Evolutionary conservation across 2,329 filamentous ascomycete species (phyloP).

Genomic region (Beauveria brongniartii): DNA sequence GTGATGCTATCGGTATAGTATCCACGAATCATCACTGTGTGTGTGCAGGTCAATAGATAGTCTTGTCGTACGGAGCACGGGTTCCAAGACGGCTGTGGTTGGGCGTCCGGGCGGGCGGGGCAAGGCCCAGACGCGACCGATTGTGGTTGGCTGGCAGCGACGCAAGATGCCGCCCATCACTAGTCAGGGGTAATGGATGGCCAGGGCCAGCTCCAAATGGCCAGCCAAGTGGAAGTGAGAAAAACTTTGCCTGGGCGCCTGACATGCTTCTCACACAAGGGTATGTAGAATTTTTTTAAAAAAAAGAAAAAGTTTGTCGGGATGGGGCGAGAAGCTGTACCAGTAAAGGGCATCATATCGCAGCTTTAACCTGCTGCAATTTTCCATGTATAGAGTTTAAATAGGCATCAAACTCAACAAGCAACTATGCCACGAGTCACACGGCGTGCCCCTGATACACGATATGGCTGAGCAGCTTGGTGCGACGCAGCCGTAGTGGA

Average conservation of each 20-base stretch:
- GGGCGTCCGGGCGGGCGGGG: neutral
- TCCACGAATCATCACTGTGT: too few relatives aligned
- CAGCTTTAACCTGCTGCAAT: too few relatives aligned
- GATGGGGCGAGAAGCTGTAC: neutral
- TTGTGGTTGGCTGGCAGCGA: neutral
- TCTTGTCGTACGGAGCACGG: neutral
- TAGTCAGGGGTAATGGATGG: conserved; percentile 6
- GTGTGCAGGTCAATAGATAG: too few relatives aligned
- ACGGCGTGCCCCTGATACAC: too few relatives aligned
- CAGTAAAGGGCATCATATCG: neutral
- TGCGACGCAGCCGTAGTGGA: too few relatives aligned
- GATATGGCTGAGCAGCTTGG: too few relatives aligned
- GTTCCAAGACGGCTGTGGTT: neutral
- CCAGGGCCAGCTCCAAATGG: neutral
- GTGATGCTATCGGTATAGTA: neutral
- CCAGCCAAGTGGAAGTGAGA: neutral
- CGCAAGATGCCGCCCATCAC: neutral
- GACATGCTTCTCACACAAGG: neutral
- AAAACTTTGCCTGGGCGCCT: conserved; percentile 3
- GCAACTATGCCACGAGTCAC: too few relatives aligned
- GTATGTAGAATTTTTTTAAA: neutral
- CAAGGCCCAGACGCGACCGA: neutral
- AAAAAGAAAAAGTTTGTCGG: neutral
- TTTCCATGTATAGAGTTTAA: too few relatives aligned
- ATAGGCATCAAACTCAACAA: too few relatives aligned